Percentiles rank a stretch among this genome's conserved stretches.
Conservation (phyloP, 768 basidiomycete species). For the Saitozyma sp. region DNA sequence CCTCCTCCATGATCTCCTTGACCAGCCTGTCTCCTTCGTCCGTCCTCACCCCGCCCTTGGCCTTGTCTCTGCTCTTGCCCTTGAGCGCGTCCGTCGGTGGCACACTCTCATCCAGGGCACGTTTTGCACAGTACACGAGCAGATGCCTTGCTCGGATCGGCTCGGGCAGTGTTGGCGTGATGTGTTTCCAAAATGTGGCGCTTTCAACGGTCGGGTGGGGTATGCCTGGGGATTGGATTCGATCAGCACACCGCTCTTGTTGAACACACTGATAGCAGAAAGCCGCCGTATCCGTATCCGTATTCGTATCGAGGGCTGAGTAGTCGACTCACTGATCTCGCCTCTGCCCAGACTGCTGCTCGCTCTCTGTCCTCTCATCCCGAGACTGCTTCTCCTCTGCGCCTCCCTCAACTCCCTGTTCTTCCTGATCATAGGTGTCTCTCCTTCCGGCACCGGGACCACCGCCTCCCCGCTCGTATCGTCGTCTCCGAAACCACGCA, state of each 20-base stretch:
- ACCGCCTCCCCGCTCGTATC: conserved; percentile 33
- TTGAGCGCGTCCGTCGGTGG: conserved; percentile 4
- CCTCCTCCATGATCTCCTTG: conserved; percentile 46
- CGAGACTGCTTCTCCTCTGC: conserved; percentile 41
- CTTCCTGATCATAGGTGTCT: conserved; percentile 49
- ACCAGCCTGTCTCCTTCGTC: conserved; percentile 45
- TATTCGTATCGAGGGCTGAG: neutral
- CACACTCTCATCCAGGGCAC: conserved; percentile 25
- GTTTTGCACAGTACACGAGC: conserved; percentile 44
- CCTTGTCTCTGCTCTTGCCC: conserved; percentile 30
- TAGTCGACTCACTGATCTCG: conserved; percentile 44
- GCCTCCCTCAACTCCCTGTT: conserved; percentile 46
- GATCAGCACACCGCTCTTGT: neutral
- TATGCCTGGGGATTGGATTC: conserved; percentile 25
- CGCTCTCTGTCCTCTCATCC: conserved; percentile 44
- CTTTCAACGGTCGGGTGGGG: conserved; percentile 44
- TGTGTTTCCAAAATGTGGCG: conserved; percentile 44
- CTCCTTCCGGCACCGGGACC: conserved; percentile 43
- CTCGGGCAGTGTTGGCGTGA: conserved; percentile 42
- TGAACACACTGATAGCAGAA: too few species aligned
- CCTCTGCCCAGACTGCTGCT: conserved; percentile 47
- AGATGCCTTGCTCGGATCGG: conserved; percentile 47
- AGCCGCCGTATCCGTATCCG: too few species aligned
- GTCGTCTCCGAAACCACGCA: conserved; percentile 14
- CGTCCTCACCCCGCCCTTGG: conserved; percentile 22